Evolutionary conservation across 225 moss, liverwort and hornwort species (phyloP), one percentile per base, ranked within the genome.

Genomic region (Polytrichum formosum): DNA sequence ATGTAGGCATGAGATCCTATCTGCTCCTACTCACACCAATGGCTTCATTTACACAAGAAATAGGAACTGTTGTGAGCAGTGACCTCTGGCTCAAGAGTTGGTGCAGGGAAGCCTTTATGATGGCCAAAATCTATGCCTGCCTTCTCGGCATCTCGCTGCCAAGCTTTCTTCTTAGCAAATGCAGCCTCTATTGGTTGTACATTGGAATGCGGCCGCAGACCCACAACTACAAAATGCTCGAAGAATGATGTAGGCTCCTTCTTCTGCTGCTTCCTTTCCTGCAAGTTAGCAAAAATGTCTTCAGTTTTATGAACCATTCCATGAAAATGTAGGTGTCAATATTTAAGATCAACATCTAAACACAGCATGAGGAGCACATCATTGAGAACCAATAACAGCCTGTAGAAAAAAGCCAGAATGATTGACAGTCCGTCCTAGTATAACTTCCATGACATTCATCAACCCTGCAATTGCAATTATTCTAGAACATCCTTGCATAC

Each of bases 161-260:
- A 85, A 18, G 88, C 87, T 76, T 97, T 97, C 67, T 86, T 94
- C 83, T 75, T 92, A 23, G 96, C 96, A 74, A 91, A 92, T 21
- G 96, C 96, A 72, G 81, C 78, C 78, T 97, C 96, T 75, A 94
- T 88, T 60, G 90, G 72, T 79, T 92, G 87, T 58, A 97, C 94
- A 80, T 97, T 91, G 56, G 96, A 79, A 77, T 83, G 86, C 20
- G 96, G 88, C 72, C 91, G 86, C 29, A 97, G 76, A 17, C 96
- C 96, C 65, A 94, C 94, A 69, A 97, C 94, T 17, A 94, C 94
- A 78, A 97, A 97, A 73, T 97, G 96, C 72, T 97, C 96, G 85
- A 94, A 97, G 71, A 97, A 86, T 54, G 81, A 77, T 25, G 85
- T 84, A 16, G 91, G 91, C 59, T 93, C 93, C 75, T 85, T 91